Base-by-base conservation (phyloP, 2,329 filamentous ascomycete genomes). In the Phialemoniopsis sp. region DNA sequence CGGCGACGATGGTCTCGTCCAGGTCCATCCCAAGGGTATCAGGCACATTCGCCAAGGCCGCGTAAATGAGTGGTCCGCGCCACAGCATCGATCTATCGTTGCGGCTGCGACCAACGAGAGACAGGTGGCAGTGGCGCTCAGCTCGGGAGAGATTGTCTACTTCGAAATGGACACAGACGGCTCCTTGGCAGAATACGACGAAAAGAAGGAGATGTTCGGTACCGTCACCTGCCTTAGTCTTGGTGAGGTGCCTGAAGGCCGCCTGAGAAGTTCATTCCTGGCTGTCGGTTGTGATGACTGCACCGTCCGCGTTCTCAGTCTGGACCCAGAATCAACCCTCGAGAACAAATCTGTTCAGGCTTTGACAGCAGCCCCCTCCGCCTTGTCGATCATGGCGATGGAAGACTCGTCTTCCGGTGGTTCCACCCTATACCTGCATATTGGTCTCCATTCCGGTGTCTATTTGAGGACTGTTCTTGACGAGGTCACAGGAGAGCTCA, bases 251-350 rank as follows among this genome's bases (percentile, higher is more conserved):
- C 91, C 93, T 0, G 87, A 94, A 62, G 93, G 94, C 19, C 82
- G 89, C 36, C 70, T 91, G 32, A 78, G 94, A 58, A 95, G 90
- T 59, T 89, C 88, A 2, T 98, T 94, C 66, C 73, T 97, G 38
- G 94, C 94, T 32, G 91, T 99, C 33, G 94, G 94, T 6, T 97
- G 91, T 57, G 93, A 96, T 54, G 93, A 99, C 62, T 89, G 88
- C 43, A 97, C 93, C 1, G 93, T 98, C 38, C 86, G 93, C 38
- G 89, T 98, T 38, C 76, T 95, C 39, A 95, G 89, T 54, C 68
- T 96, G 21, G 89, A 94, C 54, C 89, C 89, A 0, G 90, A 96
- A 48, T 86, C 87, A 3, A 95, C 89, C 0, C 69, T 98, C 10
- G 89, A 95, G 60, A 93, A 85, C 60, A 95, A 95, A 57, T 96